Conservation (phyloP, 2,329 filamentous ascomycete species). For the Beauveria scarabaeidicola region DNA sequence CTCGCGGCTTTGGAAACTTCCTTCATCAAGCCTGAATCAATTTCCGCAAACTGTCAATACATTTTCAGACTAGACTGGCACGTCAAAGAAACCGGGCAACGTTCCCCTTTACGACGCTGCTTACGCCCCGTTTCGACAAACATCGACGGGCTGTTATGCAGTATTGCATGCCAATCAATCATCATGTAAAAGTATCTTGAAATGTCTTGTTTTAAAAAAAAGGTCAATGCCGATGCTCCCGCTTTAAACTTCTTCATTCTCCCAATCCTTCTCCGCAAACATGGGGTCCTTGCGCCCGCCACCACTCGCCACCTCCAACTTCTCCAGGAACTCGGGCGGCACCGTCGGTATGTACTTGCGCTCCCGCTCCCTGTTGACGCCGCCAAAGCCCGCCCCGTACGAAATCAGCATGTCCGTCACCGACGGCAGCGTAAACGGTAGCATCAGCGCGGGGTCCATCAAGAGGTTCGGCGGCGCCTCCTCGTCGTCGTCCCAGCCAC, state of each 20-base stretch:
- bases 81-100: no score
- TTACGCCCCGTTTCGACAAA: no score
- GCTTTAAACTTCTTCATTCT: conserved; percentile 50
- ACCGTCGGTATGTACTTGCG: conserved; percentile 94
- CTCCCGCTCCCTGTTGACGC: conserved; percentile 82
- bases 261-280: conserved; percentile 58
- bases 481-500: conserved; percentile 46
- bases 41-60: no score
- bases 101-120: no score
- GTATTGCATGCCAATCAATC: background rate
- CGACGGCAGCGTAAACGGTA: conserved; percentile 91
- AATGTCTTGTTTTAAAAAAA: background rate
- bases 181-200: background rate
- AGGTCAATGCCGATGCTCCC: background rate
- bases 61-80: no score
- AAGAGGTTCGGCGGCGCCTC: conserved; percentile 68
- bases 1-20: no score
- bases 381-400: conserved; percentile 91
- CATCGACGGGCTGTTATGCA: no score
- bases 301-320: conserved; percentile 57
- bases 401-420: conserved; percentile 96
- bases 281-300: conserved; percentile 42
- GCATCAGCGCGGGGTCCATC: conserved; percentile 80
- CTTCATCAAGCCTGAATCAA: no score
- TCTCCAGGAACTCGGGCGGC: conserved; percentile 84